Conservation (phyloP, 306 rosid genomes). For the Inga oerstediana region DNA sequence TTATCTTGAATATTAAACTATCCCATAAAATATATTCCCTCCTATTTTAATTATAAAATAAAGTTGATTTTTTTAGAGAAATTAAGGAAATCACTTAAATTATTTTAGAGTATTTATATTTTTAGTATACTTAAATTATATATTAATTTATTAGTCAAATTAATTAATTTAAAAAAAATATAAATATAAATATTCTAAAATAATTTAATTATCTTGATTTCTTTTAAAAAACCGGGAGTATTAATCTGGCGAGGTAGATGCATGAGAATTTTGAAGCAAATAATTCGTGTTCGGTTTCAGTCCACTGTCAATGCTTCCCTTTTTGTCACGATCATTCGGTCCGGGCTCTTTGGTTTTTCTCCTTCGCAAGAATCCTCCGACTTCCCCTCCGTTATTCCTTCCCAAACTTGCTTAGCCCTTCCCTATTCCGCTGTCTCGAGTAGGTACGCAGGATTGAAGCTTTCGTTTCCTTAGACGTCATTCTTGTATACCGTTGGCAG, state of each 20-base stretch:
- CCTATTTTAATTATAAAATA: too few relatives aligned
- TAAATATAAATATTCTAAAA: too few relatives aligned
- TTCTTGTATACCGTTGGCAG: slow-evolving; percentile 25
- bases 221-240: too few relatives aligned
- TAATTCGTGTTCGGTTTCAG: not conserved
- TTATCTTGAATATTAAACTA: too few relatives aligned
- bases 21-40: too few relatives aligned
- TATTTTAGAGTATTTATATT: too few relatives aligned
- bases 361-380: slow-evolving; percentile 27
- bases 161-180: too few relatives aligned
- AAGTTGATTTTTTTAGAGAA: too few relatives aligned
- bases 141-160: too few relatives aligned
- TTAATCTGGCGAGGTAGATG: not conserved
- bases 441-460: slow-evolving; percentile 27
- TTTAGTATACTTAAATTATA: too few relatives aligned
- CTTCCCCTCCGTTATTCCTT: slow-evolving; percentile 6
- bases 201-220: too few relatives aligned
- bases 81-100: too few relatives aligned
- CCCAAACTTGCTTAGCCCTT: slow-evolving; percentile 3
- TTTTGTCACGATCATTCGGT: slow-evolving; percentile 28
- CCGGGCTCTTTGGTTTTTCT: slow-evolving; percentile 20
- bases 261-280: not conserved
- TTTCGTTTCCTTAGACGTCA: slow-evolving; percentile 34
- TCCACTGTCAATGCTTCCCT: slow-evolving; percentile 27
- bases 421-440: not conserved